phyloP scores from a whole-genome alignment of 192 early-diverging fungal genomes.

The Dispira simplex region DNA sequence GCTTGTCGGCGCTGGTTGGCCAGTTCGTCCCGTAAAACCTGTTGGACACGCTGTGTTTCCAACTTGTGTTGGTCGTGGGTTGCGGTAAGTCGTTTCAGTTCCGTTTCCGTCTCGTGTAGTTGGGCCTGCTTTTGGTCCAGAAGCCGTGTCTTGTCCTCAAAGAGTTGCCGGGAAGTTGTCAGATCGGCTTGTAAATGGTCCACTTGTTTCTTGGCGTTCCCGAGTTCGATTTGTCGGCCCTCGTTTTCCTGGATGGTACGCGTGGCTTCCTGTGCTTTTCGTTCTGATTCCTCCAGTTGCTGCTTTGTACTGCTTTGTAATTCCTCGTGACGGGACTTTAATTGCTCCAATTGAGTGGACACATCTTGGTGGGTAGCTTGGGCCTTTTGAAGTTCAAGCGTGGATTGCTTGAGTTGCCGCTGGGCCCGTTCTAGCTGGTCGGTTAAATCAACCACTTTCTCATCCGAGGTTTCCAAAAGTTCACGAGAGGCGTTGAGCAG shows the following conservation, averaged over 20 bases:
- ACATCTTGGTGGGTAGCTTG: neutral
- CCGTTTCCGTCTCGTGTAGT: constrained; percentile 25
- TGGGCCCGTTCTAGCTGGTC: constrained; percentile 3
- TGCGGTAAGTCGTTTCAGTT: constrained; percentile 21
- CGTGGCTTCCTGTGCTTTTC: neutral
- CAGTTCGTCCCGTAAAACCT: constrained; percentile 15
- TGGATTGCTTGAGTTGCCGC: neutral
- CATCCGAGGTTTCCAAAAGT: constrained; percentile 4
- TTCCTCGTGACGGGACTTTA: neutral
- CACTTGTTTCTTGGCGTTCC: constrained; percentile 20
- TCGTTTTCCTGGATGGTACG: neutral
- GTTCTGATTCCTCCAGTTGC: constrained; percentile 14
- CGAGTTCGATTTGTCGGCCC: constrained; percentile 9
- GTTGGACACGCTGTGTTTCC: constrained; percentile 16
- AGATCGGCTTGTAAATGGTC: constrained; percentile 24
- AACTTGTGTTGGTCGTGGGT: constrained; percentile 12
- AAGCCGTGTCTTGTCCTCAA: constrained; percentile 25
- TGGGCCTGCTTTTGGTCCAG: constrained; percentile 19
- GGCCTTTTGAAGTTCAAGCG: neutral
- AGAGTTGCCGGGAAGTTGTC: constrained; percentile 27
- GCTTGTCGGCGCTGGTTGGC: constrained; percentile 14
- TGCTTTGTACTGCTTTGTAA: constrained; percentile 10
- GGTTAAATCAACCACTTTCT: constrained; percentile 11
- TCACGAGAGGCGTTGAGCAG: constrained; percentile 15
- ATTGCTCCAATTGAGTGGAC: neutral